Percentiles rank a stretch among this genome's conserved stretches.
phyloP scores from a whole-genome alignment of 257 asterid genomes.

The Salvia hispanica region DNA sequence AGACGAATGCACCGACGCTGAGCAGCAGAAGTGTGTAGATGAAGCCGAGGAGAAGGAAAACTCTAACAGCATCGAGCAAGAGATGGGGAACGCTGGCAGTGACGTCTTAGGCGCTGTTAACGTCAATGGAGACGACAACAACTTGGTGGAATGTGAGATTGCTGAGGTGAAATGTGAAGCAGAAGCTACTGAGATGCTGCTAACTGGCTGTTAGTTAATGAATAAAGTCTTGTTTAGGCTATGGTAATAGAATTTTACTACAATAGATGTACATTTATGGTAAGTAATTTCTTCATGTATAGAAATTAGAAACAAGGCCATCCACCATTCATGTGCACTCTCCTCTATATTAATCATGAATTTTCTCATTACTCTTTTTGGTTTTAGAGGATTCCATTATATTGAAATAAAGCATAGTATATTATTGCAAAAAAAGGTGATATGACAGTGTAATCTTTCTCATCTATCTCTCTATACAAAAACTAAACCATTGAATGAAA shows the following conservation, averaged over 20 bases:
- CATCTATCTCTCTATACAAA: background rate
- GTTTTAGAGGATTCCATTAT: background rate
- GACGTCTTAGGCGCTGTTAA: slow-evolving; percentile 25
- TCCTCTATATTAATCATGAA: background rate
- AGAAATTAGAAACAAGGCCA: slow-evolving; percentile 26
- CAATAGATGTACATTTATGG: slow-evolving; percentile 49
- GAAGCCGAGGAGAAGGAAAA: slow-evolving; percentile 40
- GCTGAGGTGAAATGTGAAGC: slow-evolving; percentile 48
- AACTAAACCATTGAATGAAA: background rate
- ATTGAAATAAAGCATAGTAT: background rate
- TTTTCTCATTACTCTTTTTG: too few relatives aligned
- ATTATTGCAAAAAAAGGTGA: background rate
- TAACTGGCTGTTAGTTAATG: slow-evolving; percentile 34
- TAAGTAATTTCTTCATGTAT: slow-evolving; percentile 39
- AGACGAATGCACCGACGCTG: slow-evolving; percentile 44
- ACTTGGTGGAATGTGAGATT: slow-evolving; percentile 48
- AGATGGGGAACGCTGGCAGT: slow-evolving; percentile 31
- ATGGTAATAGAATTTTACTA: slow-evolving; percentile 26
- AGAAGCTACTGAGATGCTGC: slow-evolving; percentile 41
- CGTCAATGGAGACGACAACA: slow-evolving; percentile 30
- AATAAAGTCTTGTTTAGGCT: slow-evolving; percentile 13
- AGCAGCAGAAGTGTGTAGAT: slow-evolving; percentile 46
- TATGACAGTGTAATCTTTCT: background rate
- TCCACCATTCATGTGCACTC: background rate
- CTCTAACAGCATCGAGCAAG: slow-evolving; percentile 32